A percentile compares a stretch with the other conserved stretches of the same genome.
These are phyloP conservation scores for Claviceps humidiphila DNA, from an alignment of 2,329 filamentous ascomycete species.

Conservation along the genomic window DNA sequence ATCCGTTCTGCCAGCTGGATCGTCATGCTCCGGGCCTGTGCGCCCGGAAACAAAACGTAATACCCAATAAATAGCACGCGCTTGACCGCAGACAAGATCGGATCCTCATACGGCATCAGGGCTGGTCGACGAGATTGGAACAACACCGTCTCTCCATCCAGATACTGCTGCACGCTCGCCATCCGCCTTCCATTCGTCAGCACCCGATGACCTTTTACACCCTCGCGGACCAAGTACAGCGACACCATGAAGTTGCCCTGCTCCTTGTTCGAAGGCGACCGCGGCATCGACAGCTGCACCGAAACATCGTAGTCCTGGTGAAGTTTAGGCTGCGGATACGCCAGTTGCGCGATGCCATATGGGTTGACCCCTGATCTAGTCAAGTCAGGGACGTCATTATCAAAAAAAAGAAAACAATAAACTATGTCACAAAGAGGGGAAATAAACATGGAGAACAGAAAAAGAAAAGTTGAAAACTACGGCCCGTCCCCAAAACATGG, in stretches of 20 bases:
- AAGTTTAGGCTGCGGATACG: slow-evolving; percentile 42
- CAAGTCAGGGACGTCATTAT: slow-evolving; percentile 5
- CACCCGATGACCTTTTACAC: neutral
- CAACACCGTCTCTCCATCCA: slow-evolving; percentile 30
- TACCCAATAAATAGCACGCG: slow-evolving; percentile 52
- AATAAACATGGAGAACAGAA: neutral
- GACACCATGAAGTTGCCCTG: slow-evolving; percentile 93
- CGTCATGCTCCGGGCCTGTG: slow-evolving; percentile 49
- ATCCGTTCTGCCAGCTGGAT: slow-evolving; percentile 64
- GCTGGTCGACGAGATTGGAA: slow-evolving; percentile 59
- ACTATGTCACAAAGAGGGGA: too few species aligned
- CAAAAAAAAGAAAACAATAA: neutral
- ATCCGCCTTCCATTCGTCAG: neutral
- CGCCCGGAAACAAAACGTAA: slow-evolving; percentile 52
- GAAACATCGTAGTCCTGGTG: slow-evolving; percentile 77
- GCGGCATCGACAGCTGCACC: slow-evolving; percentile 62
- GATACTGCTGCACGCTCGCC: slow-evolving; percentile 17
- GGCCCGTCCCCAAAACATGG: neutral
- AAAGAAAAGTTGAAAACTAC: neutral
- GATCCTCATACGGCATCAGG: slow-evolving; percentile 67
- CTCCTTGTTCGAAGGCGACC: slow-evolving; percentile 59
- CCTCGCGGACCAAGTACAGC: slow-evolving; percentile 47
- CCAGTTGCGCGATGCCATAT: slow-evolving; percentile 35
- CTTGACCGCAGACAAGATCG: slow-evolving; percentile 47
- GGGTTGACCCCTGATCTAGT: slow-evolving; percentile 36